Conservation (phyloP, 257 asterid genomes). For the Perilla frutescens region DNA sequence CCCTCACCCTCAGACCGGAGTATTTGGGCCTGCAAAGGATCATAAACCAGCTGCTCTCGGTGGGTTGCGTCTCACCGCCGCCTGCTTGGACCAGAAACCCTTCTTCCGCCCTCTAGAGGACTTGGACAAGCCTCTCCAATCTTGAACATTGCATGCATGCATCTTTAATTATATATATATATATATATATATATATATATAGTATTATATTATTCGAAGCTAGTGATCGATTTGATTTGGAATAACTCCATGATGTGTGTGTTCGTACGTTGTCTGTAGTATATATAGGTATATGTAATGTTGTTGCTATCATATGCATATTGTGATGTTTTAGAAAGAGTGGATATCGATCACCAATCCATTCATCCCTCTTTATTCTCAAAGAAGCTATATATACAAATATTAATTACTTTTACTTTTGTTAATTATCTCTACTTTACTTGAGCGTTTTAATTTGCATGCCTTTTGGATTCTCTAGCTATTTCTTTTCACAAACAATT, state of each 20-base stretch:
- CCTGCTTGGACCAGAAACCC: constrained; percentile 80
- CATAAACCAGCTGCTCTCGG: constrained; percentile 32
- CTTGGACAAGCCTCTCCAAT: constrained; percentile 71
- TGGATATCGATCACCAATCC: background rate
- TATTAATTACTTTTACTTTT: background rate
- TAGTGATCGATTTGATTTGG: constrained; percentile 5
- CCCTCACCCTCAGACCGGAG: constrained; percentile 90
- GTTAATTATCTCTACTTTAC: background rate
- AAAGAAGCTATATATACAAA: background rate
- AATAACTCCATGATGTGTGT: constrained; percentile 18
- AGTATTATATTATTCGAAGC: too few relatives aligned
- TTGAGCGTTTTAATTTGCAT: background rate
- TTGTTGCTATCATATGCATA: background rate
- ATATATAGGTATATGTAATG: background rate
- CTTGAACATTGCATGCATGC: constrained; percentile 30
- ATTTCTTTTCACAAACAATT: background rate
- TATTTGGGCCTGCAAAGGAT: constrained; percentile 73
- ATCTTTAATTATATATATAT: background rate
- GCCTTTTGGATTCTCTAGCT: too few relatives aligned
- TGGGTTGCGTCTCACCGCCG: constrained; percentile 25
- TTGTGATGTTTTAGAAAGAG: constrained; percentile 5
- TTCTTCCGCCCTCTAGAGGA: constrained; percentile 89
- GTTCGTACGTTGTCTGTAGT: background rate
- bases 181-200: too few relatives aligned
- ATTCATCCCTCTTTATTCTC: background rate